Base-by-base conservation (phyloP, 2,329 filamentous ascomycete genomes). In the Beauveria scarabaeidicola region DNA sequence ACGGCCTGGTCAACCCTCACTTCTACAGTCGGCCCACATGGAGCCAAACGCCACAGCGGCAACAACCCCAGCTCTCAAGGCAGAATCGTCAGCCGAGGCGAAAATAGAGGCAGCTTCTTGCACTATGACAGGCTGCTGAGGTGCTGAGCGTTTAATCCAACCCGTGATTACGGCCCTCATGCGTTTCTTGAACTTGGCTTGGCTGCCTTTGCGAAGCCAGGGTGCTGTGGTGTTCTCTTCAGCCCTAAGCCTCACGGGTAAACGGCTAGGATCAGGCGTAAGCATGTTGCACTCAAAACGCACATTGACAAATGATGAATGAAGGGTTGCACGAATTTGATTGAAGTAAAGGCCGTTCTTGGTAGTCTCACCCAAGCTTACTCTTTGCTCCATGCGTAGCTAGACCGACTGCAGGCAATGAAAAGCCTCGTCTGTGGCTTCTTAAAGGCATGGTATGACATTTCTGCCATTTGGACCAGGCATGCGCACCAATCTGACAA, bases 81-180 rank as follows among this genome's bases (percentile, higher is more conserved):
- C 54, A 50, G 54, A 57, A 50, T 57, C 41, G 21, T 57, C 54
- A 57, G 54, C 54, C 54, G 21, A 32, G 32, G 21, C 19, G 2
- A 41, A 29, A 29, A 40, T 40, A 25, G 32, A 50, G 32, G 23
- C 23, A 29, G 23, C 46, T 19, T 29, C 15, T 40, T 5, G 36
- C 54, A 38, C 11, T 9, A 25, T 25, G 10, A 48, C 41, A 41
- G 54, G 54, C 32, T 50, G 36, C 21, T 21, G 38, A 57, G 15
- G 27, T 25, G 17, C 11, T 23, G 32, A 21, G 21, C 21, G 21
- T 27, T 50, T 29, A 4, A 15, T 48, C 40, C 27, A 41, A 15
- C 29, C 36, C n/a, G 27, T 41, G 10, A 15, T 23, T 32, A 38
- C 47, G 32, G 40, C 17, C n/a, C n/a, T 27, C 2, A 13, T 17